Evolutionary conservation across 2,329 filamentous ascomycete species (phyloP).

Genomic region (Myriosclerotinia curreyana): DNA sequence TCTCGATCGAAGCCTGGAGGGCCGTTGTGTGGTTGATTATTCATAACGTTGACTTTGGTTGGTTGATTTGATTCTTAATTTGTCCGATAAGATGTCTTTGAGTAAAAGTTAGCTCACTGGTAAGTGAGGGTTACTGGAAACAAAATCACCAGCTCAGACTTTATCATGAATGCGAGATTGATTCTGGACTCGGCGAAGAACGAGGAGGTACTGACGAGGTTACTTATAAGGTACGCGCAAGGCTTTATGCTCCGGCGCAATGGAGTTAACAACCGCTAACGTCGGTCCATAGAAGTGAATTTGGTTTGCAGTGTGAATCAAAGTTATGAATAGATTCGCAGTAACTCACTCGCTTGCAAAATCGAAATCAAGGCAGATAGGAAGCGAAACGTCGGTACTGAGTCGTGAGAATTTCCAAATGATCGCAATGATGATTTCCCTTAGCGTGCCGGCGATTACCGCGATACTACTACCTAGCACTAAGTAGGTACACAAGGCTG

Average conservation of each 20-base stretch:
- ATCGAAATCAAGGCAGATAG: not conserved
- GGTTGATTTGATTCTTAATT: conserved; percentile 3
- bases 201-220: conserved; percentile 17
- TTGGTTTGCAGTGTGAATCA: conserved; percentile 5
- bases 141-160: not conserved
- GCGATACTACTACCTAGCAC: no score
- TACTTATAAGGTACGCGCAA: conserved; percentile 21
- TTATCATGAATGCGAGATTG: not conserved
- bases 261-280: conserved; percentile 18
- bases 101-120: not conserved
- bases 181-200: not conserved
- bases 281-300: conserved; percentile 23
- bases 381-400: conserved; percentile 1
- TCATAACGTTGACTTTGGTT: conserved; percentile 29
- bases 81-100: not conserved
- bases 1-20: conserved; percentile 40
- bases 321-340: not conserved
- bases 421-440: conserved; percentile 24
- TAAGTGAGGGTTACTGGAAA: not conserved
- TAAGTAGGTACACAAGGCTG: conserved; percentile 15
- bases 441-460: conserved; percentile 19
- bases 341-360: not conserved
- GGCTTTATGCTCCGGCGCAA: conserved; percentile 24
- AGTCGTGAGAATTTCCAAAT: conserved; percentile 21
- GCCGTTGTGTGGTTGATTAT: conserved; percentile 37